Evolutionary conservation across 192 early-diverging fungal species (phyloP), one percentile per base, ranked within the genome.

Genomic region (Coemansia guatemalensis): DNA sequence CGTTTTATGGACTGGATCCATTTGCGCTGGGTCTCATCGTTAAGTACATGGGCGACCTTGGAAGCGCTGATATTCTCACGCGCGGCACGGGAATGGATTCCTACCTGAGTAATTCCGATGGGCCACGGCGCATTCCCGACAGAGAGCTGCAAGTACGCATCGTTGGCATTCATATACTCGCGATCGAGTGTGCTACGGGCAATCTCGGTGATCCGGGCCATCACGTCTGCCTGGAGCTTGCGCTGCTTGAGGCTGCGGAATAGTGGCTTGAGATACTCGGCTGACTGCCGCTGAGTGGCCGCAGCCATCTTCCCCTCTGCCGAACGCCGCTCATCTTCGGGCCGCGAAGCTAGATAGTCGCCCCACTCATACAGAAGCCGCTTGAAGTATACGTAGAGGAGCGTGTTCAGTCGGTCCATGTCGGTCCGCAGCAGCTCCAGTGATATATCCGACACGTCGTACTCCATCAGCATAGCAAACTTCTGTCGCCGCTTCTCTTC

Each of bases 41-140:
- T 99, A 11, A 99, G 85, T 21, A 93, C 95, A 74, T 99, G 97
- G 2, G 97, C 97, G 14, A 99, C 93, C 66, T 99, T 92, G 5
- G 89, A 88, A 1, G 93, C 86, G 70, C 89, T 91, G 87, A 99
- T 97, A 76, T 95, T 98, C 78, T 97, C 95, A 48, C 95, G 92
- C n/a, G 90, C 92, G 21, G 91, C 93, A 67, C 95, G 90, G 70
- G 95, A 94, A 82, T 99, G 96, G 69, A 98, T 98, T 84, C 96
- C 93, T 67, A 95, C 93, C 88, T 94, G 93, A 59, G 95, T 96
- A 21, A 97, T 70, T 25, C 92, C 97, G 74, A 99, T 91, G 12
- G 96, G 97, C 97, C 97, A 99, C 0, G 97, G 94, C 22, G 96
- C 92, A 73, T 99, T 99, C 49, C 97, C 96, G 55, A 99, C 95